Percentiles rank a stretch among this genome's conserved stretches.
These are phyloP conservation scores for Amanita jacksonii DNA, from an alignment of 768 basidiomycete genomes.

Conservation along the genomic window DNA sequence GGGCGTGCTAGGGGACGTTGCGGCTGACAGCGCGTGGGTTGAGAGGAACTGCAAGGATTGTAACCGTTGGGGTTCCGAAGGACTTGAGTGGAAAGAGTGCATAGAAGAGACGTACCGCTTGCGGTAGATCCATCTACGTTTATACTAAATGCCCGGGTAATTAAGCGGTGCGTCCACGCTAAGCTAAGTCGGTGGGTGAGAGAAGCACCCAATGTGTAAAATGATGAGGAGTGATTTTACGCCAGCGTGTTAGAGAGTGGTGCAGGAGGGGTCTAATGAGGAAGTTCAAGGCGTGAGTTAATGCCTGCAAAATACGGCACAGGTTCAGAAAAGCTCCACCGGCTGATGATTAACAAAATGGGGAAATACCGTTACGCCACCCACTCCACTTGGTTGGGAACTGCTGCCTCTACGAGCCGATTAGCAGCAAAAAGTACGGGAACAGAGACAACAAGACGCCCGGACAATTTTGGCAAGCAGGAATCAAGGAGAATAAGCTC, in stretches of 20 bases:
- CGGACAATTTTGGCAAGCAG: neutral
- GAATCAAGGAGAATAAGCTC: constrained; percentile 1
- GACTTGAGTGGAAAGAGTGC: neutral
- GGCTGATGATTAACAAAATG: constrained; percentile 8
- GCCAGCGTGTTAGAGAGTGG: constrained; percentile 5
- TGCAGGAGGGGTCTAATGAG: neutral
- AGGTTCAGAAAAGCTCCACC: constrained; percentile 11
- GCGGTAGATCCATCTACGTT: constrained; percentile 6
- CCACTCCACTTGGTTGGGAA: constrained; percentile 1
- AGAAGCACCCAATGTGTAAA: constrained; percentile 1
- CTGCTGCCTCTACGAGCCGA: neutral
- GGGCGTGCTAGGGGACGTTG: constrained; percentile 10
- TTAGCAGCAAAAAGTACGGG: neutral
- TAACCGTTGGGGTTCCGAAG: neutral
- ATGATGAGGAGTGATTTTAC: neutral
- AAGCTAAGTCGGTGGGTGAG: neutral
- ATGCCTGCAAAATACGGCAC: constrained; percentile 9
- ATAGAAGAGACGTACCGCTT: constrained; percentile 7
- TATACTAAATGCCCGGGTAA: too few species aligned
- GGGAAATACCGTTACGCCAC: constrained; percentile 10
- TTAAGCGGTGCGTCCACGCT: neutral
- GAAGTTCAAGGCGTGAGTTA: constrained; percentile 5
- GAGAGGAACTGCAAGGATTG: constrained; percentile 1
- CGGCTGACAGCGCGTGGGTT: constrained; percentile 4
- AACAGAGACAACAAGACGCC: neutral